Conservation (phyloP, 2,329 filamentous ascomycete genomes). For the Blumeria graminis region DNA sequence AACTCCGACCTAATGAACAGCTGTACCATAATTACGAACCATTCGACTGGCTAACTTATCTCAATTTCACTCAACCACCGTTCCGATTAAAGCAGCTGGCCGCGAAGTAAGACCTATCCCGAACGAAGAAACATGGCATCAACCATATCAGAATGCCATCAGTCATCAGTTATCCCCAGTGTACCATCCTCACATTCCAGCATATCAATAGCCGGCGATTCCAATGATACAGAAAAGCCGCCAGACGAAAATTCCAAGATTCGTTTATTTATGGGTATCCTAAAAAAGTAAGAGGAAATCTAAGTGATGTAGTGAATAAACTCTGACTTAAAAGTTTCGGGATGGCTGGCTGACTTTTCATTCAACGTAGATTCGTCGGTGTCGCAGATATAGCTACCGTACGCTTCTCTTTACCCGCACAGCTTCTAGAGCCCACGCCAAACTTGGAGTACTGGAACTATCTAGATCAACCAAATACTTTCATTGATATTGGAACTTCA, state of each 20-base stretch:
- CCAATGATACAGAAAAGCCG: slow-evolving; percentile 23
- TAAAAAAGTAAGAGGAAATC: slow-evolving; percentile 49
- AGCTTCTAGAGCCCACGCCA: slow-evolving; percentile 83
- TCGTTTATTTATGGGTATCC: slow-evolving; percentile 64
- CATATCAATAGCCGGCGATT: too few species aligned
- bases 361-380: slow-evolving; percentile 54
- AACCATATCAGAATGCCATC: too few species aligned
- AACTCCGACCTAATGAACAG: too few species aligned
- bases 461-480: slow-evolving; percentile 80
- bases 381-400: slow-evolving; percentile 89
- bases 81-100: too few species aligned
- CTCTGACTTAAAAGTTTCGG: background rate
- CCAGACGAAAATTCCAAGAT: slow-evolving; percentile 70
- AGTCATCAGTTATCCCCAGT: too few species aligned
- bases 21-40: too few species aligned
- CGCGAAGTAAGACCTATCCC: too few species aligned
- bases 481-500: slow-evolving; percentile 61
- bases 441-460: slow-evolving; percentile 99
- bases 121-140: too few species aligned
- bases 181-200: too few species aligned
- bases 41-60: too few species aligned
- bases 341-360: slow-evolving; percentile 3
- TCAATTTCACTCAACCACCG: too few species aligned
- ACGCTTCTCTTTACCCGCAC: slow-evolving; percentile 84
- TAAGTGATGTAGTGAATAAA: background rate